Conservation (phyloP, 73 alveolate species). For the Blepharisma japonicum region DNA sequence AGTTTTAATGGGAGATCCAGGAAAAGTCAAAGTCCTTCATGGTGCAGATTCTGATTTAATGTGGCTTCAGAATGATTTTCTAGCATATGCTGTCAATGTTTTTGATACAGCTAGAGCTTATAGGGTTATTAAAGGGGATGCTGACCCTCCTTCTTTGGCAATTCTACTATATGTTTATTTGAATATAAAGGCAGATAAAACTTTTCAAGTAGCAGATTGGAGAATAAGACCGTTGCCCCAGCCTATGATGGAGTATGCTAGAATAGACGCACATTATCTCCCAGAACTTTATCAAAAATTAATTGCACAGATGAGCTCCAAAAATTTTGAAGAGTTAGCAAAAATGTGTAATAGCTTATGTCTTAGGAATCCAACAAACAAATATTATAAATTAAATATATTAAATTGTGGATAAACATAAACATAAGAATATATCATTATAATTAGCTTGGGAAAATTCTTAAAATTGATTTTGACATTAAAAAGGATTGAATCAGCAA, state of each 20-base stretch:
- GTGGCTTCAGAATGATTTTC: slow-evolving; percentile 19
- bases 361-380: no score
- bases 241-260: slow-evolving; percentile 24
- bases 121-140: background rate
- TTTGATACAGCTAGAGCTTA: slow-evolving; percentile 31
- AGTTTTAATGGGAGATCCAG: background rate
- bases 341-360: no score
- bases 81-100: background rate
- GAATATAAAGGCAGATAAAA: background rate
- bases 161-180: background rate
- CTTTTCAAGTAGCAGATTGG: slow-evolving; percentile 17
- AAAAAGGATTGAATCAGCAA: no score
- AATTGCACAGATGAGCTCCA: no score
- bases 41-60: slow-evolving; percentile 6
- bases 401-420: no score
- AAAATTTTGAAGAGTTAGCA: no score
- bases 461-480: no score
- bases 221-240: slow-evolving; percentile 11
- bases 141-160: background rate
- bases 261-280: slow-evolving; percentile 9
- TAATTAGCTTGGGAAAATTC: no score
- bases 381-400: no score
- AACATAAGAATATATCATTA: no score
- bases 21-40: slow-evolving; percentile 15
- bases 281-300: background rate